These are phyloP conservation scores for Acephala macrosclerotiorum DNA, from an alignment of 2,329 filamentous ascomycete species.

Conservation along the genomic window DNA sequence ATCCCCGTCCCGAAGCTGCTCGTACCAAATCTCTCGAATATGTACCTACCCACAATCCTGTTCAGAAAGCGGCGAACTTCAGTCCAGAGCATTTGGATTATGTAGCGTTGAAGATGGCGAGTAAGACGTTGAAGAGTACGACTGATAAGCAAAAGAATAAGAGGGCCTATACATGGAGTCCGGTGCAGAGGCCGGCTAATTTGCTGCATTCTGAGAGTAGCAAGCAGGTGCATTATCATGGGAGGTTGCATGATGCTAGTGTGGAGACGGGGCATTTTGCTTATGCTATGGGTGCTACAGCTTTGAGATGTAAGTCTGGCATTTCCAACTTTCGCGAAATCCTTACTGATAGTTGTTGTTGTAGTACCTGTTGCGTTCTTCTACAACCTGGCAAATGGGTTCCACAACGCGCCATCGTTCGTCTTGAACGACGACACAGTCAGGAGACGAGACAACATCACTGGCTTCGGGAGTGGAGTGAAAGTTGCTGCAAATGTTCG, in stretches of 20 bases:
- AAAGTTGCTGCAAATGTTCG: constrained; percentile 58
- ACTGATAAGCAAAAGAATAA: constrained; percentile 14
- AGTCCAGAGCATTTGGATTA: constrained; percentile 30
- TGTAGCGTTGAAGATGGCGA: constrained; percentile 34
- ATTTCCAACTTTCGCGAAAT: neutral
- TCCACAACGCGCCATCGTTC: constrained; percentile 70
- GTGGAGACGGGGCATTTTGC: constrained; percentile 34
- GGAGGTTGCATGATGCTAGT: constrained; percentile 28
- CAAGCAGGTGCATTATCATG: constrained; percentile 29
- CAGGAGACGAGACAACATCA: constrained; percentile 60
- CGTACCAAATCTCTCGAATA: constrained; percentile 21
- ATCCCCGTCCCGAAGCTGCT: constrained; percentile 5
- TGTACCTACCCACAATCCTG: constrained; percentile 24
- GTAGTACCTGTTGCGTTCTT: constrained; percentile 53
- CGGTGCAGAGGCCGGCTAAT: constrained; percentile 6
- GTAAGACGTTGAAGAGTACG: constrained; percentile 24
- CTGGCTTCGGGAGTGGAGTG: constrained; percentile 68
- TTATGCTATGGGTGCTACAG: constrained; percentile 23
- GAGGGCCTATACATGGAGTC: constrained; percentile 18
- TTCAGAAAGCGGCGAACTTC: constrained; percentile 27
- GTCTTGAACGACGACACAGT: constrained; percentile 75
- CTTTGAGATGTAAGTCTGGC: constrained; percentile 25
- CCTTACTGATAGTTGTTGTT: neutral
- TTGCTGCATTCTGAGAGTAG: constrained; percentile 7
- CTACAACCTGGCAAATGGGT: constrained; percentile 70